These are phyloP conservation scores for Camellia granthamiana DNA, from an alignment of 148 eudicot genomes.

Conservation along the genomic window DNA sequence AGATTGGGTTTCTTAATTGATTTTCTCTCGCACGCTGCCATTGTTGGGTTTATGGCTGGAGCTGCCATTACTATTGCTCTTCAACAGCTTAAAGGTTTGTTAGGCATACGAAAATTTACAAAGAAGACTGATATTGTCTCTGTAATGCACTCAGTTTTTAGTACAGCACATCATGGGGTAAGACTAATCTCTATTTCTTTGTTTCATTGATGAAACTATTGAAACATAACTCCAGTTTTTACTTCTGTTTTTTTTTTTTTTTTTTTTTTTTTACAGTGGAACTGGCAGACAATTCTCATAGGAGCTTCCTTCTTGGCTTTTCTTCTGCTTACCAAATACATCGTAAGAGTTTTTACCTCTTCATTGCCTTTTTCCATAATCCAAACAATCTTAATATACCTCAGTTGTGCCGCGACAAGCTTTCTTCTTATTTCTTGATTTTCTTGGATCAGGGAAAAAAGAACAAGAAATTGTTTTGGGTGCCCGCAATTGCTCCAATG, in stretches of 20 bases:
- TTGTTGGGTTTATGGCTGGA: slow-evolving; percentile 96
- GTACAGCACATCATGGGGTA: slow-evolving; percentile 62
- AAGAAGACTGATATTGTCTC: slow-evolving; percentile 70
- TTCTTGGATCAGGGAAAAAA: slow-evolving; percentile 60
- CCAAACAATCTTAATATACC: not conserved
- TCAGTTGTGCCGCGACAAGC: not conserved
- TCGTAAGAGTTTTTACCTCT: slow-evolving; percentile 39
- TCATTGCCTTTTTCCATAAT: not conserved
- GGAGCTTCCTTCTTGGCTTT: slow-evolving; percentile 70
- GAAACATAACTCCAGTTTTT: not conserved
- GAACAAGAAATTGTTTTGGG: slow-evolving; percentile 74
- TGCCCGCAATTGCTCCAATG: slow-evolving; percentile 87
- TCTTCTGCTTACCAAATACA: slow-evolving; percentile 60
- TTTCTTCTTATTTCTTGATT: not conserved
- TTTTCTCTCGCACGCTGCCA: slow-evolving; percentile 85
- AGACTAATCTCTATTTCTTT: not conserved
- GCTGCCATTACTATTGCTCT: slow-evolving; percentile 84
- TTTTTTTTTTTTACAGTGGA: slow-evolving; percentile 73
- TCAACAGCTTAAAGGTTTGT: slow-evolving; percentile 87
- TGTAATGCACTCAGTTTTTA: slow-evolving; percentile 61
- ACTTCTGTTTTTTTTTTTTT: not conserved
- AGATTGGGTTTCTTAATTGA: slow-evolving; percentile 87
- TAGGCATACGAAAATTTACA: slow-evolving; percentile 69
- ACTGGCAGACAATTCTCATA: slow-evolving; percentile 72
- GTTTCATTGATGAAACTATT: not conserved